These are phyloP conservation scores for Acmispon strigosus DNA, from an alignment of 306 rosid species.

Conservation along the genomic window DNA sequence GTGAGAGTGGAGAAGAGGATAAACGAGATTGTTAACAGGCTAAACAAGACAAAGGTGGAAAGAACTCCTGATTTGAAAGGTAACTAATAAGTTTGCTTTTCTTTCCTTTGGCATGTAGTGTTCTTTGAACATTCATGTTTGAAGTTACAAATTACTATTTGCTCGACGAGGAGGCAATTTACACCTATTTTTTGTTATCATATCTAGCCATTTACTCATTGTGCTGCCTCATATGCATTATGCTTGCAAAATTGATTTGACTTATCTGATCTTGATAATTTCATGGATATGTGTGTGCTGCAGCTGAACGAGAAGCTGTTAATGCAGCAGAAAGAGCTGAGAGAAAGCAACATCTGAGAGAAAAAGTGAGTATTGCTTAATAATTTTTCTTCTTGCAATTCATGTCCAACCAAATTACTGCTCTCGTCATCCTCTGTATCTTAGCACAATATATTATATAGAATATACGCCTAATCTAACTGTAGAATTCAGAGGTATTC, in stretches of 20 bases:
- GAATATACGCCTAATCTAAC: background rate
- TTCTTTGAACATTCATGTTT: background rate
- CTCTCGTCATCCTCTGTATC: background rate
- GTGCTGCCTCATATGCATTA: background rate
- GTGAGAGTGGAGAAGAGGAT: constrained; percentile 90
- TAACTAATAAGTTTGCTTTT: constrained; percentile 20
- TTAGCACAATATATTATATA: background rate
- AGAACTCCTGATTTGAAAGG: constrained; percentile 94
- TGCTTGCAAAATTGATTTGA: constrained; percentile 2
- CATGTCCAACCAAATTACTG: background rate
- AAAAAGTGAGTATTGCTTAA: constrained; percentile 49
- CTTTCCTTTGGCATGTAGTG: background rate
- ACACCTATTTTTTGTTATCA: background rate
- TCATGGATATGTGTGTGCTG: constrained; percentile 15
- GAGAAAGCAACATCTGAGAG: constrained; percentile 75
- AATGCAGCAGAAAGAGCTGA: constrained; percentile 94
- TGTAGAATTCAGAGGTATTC: background rate
- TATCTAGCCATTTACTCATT: background rate
- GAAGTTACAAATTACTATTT: background rate
- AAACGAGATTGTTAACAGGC: constrained; percentile 81
- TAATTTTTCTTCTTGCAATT: background rate
- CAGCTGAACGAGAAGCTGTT: constrained; percentile 93
- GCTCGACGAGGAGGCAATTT: background rate
- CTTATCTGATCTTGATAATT: constrained; percentile 1
- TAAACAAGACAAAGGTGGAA: constrained; percentile 91